phyloP scores from a whole-genome alignment of 345 rosid genomes.

The Euphorbia tirucalli region DNA sequence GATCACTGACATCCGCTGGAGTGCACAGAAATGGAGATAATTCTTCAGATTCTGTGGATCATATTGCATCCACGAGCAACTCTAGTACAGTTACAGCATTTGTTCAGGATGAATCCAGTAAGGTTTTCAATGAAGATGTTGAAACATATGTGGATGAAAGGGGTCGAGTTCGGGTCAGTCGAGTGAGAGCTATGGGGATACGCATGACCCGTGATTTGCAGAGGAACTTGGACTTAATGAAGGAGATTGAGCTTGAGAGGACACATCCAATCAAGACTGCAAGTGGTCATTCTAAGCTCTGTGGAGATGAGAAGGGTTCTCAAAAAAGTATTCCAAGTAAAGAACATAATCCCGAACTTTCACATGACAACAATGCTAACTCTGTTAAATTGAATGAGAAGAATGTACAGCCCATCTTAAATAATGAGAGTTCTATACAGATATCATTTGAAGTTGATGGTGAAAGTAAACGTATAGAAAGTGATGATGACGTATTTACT shows the following conservation, averaged over 20 bases:
- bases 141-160: constrained; percentile 82
- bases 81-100: constrained; percentile 39
- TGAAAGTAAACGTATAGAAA: constrained; percentile 39
- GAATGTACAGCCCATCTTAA: constrained; percentile 28
- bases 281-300: constrained; percentile 25
- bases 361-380: constrained; percentile 25
- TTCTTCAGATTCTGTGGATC: constrained; percentile 32
- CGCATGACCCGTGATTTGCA: constrained; percentile 95
- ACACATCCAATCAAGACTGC: constrained; percentile 20
- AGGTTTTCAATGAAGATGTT: constrained; percentile 52
- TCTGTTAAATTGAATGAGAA: constrained; percentile 35
- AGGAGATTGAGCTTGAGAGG: constrained; percentile 61
- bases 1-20: constrained; percentile 58
- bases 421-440: constrained; percentile 43
- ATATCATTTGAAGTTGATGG: constrained; percentile 74
- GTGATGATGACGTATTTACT: constrained; percentile 74
- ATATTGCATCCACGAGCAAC: constrained; percentile 30
- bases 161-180: constrained; percentile 69
- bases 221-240: constrained; percentile 91
- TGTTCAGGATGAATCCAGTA: constrained; percentile 34
- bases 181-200: constrained; percentile 85
- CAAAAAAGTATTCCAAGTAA: constrained; percentile 35
- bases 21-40: constrained; percentile 42
- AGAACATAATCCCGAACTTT: constrained; percentile 33
- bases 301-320: constrained; percentile 25